phyloP scores from a whole-genome alignment of 441 rosid genomes.

The Populus trichocarpa region DNA sequence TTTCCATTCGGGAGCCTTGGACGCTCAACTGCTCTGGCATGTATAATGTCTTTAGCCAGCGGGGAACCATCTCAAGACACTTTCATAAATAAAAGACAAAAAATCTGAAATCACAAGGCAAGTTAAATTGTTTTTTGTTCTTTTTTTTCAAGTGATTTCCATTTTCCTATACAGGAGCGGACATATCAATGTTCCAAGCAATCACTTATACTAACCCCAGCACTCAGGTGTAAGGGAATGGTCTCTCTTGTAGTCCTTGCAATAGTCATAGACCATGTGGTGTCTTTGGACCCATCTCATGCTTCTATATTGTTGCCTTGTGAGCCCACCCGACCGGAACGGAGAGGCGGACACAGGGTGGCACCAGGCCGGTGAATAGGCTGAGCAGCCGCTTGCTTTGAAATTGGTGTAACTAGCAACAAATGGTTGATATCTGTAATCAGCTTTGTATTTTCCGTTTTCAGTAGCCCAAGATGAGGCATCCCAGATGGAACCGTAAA shows the following conservation, averaged over 20 bases:
- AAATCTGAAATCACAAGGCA: constrained; percentile 14
- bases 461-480: constrained; percentile 98
- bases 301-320: constrained; percentile 52
- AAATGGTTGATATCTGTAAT: constrained; percentile 84
- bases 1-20: constrained; percentile 20
- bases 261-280: constrained; percentile 70
- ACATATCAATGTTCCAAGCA: too few species aligned
- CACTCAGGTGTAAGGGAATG: constrained; percentile 90
- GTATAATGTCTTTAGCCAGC: background rate
- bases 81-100: constrained; percentile 8
- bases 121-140: background rate
- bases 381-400: constrained; percentile 76
- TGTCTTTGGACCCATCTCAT: constrained; percentile 81
- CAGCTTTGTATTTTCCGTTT: constrained; percentile 88
- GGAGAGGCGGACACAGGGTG: constrained; percentile 66
- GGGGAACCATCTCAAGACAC: constrained; percentile 37
- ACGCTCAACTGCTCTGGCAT: constrained; percentile 15
- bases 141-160: background rate
- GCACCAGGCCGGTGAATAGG: constrained; percentile 60
- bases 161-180: too few species aligned
- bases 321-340: constrained; percentile 63
- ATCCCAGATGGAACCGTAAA: constrained; percentile 96
- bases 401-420: constrained; percentile 69
- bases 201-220: constrained; percentile 10
- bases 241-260: constrained; percentile 69